These are phyloP conservation scores for Schwanniomyces polymorphus DNA, from an alignment of 805 yeast genomes.

Conservation along the genomic window DNA sequence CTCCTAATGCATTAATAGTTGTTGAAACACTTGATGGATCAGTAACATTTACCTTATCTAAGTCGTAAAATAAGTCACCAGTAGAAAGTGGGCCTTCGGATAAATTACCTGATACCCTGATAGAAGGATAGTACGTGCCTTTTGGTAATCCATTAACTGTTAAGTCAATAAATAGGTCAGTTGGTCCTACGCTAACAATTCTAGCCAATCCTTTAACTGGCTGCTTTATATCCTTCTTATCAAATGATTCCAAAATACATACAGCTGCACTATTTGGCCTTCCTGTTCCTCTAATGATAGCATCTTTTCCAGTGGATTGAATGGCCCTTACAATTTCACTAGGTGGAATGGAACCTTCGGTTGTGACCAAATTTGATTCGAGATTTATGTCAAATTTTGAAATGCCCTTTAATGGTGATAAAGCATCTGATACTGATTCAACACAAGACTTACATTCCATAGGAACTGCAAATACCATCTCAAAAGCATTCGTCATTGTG, in stretches of 20 bases:
- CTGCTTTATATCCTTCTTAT: conserved; percentile 39
- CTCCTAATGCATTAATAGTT: conserved; percentile 35
- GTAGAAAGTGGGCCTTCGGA: conserved; percentile 70
- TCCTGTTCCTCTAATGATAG: conserved; percentile 91
- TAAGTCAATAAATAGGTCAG: conserved; percentile 66
- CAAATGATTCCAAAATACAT: conserved; percentile 77
- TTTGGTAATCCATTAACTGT: conserved; percentile 70
- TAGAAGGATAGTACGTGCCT: conserved; percentile 68
- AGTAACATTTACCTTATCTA: conserved; percentile 39
- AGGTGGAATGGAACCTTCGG: conserved; percentile 74
- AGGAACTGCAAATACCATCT: conserved; percentile 84
- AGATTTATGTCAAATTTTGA: conserved; percentile 57
- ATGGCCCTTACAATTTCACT: conserved; percentile 67
- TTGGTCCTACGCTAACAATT: conserved; percentile 64
- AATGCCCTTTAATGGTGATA: conserved; percentile 53
- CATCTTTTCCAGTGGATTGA: conserved; percentile 78
- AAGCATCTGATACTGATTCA: conserved; percentile 53
- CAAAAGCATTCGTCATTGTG: conserved; percentile 45
- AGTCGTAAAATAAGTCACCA: conserved; percentile 50
- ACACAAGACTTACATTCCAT: conserved; percentile 78
- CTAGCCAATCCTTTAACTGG: conserved; percentile 89
- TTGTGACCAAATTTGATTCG: conserved; percentile 58
- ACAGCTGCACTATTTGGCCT: conserved; percentile 87
- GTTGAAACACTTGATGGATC: conserved; percentile 24
- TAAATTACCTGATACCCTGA: conserved; percentile 73